These are phyloP conservation scores for Penstemon eatonii DNA, from an alignment of 257 asterid species.

Conservation along the genomic window DNA sequence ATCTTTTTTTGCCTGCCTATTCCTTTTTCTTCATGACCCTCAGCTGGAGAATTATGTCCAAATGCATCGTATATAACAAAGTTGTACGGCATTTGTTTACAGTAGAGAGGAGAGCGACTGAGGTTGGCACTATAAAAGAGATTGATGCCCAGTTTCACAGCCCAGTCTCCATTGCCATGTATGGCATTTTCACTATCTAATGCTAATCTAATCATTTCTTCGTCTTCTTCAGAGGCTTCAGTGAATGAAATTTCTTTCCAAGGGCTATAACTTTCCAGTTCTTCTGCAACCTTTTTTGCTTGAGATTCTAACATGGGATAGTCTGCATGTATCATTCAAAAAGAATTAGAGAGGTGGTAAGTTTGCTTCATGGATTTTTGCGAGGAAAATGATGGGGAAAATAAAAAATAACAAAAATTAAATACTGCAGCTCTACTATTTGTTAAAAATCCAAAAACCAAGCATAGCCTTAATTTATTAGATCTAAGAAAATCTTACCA, in stretches of 20 bases:
- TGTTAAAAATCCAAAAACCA: not conserved
- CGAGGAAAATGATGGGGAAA: not conserved
- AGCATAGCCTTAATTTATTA: not conserved
- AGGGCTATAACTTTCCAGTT: constrained; percentile 42
- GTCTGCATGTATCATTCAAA: constrained; percentile 49
- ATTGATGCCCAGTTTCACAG: constrained; percentile 90
- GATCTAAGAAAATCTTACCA: constrained; percentile 50
- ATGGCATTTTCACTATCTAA: constrained; percentile 75
- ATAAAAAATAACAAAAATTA: not conserved
- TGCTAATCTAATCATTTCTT: constrained; percentile 65
- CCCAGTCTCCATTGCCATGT: constrained; percentile 96
- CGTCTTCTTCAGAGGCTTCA: constrained; percentile 67
- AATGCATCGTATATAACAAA: constrained; percentile 67
- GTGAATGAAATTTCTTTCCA: constrained; percentile 70
- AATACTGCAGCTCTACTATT: not conserved
- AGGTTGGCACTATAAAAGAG: constrained; percentile 92
- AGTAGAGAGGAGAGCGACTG: constrained; percentile 92
- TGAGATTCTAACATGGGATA: constrained; percentile 79
- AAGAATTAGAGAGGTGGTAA: not conserved
- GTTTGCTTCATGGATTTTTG: too few relatives aligned
- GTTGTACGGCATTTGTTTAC: constrained; percentile 96
- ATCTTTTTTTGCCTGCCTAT: constrained; percentile 69
- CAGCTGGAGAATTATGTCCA: constrained; percentile 60
- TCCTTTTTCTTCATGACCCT: constrained; percentile 38
- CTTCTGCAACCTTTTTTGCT: constrained; percentile 80